Percentiles rank a stretch among this genome's conserved stretches.
These are phyloP conservation scores for Penicillium daleae DNA, from an alignment of 495 filamentous ascomycete genomes.

Conservation along the genomic window DNA sequence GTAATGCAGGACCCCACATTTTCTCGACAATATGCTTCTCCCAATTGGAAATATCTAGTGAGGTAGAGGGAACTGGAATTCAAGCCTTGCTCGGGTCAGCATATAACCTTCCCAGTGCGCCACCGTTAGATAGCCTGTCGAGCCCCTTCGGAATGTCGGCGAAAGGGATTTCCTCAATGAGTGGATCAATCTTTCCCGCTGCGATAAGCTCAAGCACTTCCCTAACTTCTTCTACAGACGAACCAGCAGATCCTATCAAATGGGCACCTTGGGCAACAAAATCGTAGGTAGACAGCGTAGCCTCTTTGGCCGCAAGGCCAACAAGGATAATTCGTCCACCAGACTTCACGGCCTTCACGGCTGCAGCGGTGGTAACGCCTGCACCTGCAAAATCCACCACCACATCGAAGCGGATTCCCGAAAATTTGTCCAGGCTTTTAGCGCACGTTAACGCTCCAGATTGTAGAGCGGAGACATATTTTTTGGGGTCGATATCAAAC, in stretches of 20 bases:
- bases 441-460: background rate
- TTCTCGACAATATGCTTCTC: no score
- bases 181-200: background rate
- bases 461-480: background rate
- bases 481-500: background rate
- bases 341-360: background rate
- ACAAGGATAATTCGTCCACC: background rate
- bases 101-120: background rate
- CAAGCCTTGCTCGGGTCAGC: slow-evolving; percentile 1
- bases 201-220: background rate
- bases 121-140: background rate
- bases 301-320: background rate
- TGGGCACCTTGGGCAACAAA: background rate
- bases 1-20: no score
- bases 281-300: background rate
- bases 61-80: no score
- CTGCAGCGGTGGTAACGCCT: background rate
- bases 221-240: background rate
- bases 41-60: no score
- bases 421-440: background rate
- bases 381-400: background rate
- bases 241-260: background rate
- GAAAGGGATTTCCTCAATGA: background rate
- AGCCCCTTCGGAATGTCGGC: background rate
- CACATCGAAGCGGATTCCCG: background rate